phyloP scores from a whole-genome alignment of 2,329 filamentous ascomycete genomes.

The Aspergillus texensis region DNA sequence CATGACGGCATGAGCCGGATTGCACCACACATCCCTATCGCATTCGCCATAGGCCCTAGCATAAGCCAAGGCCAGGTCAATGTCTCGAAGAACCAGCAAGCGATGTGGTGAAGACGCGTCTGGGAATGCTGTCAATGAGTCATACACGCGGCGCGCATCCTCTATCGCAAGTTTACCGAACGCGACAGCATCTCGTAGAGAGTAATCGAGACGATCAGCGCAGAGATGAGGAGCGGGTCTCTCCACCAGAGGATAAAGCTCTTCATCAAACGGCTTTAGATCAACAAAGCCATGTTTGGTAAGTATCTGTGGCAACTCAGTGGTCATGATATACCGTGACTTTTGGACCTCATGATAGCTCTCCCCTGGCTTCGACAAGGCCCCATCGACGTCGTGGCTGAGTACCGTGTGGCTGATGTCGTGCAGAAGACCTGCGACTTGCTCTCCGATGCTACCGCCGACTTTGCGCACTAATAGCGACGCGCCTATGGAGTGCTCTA shows the following conservation, averaged over 20 bases:
- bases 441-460: constrained; percentile 39
- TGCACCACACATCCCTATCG: constrained; percentile 44
- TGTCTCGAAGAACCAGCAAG: constrained; percentile 36
- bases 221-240: constrained; percentile 42
- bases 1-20: constrained; percentile 39
- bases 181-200: constrained; percentile 39
- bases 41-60: constrained; percentile 36
- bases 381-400: constrained; percentile 46
- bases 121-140: constrained; percentile 34
- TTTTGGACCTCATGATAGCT: constrained; percentile 48
- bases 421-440: constrained; percentile 44
- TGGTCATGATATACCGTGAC: constrained; percentile 37
- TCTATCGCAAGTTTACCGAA: constrained; percentile 35
- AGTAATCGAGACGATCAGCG: constrained; percentile 46
- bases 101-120: constrained; percentile 25
- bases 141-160: constrained; percentile 31
- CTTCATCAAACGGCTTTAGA: constrained; percentile 38
- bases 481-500: constrained; percentile 46
- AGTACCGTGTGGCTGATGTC: constrained; percentile 45
- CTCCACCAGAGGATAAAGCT: constrained; percentile 44
- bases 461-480: constrained; percentile 42
- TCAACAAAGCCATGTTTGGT: constrained; percentile 33
- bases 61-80: constrained; percentile 32
- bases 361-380: constrained; percentile 38
- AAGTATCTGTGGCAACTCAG: constrained; percentile 38